Percentiles rank a stretch among this genome's conserved stretches.
Evolutionary conservation across 768 basidiomycete species (phyloP).

Genomic region (Sarcodon aspratus): DNA sequence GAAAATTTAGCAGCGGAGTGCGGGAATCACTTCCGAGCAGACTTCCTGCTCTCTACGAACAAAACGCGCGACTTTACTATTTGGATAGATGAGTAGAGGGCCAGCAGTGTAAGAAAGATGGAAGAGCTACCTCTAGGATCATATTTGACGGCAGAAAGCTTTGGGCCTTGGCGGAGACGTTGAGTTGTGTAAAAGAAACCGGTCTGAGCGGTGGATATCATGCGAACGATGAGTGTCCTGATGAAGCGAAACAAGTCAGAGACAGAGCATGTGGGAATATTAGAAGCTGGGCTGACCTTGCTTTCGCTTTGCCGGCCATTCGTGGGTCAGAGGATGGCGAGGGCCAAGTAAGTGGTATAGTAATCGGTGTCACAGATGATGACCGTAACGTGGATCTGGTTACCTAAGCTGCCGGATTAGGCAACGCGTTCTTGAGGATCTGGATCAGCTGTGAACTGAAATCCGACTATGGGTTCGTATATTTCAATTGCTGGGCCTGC

Average conservation of each 20-base stretch:
- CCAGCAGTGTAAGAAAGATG: neutral
- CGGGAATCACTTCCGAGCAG: slow-evolving; percentile 35
- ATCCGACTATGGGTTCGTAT: no score
- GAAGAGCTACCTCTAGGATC: slow-evolving; percentile 65
- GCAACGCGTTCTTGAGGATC: no score
- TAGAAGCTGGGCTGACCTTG: neutral
- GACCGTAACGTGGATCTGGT: no score
- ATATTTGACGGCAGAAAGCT: slow-evolving; percentile 84
- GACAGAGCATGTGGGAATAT: neutral
- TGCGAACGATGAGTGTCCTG: slow-evolving; percentile 77
- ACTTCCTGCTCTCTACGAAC: slow-evolving; percentile 73
- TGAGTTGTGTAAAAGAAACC: slow-evolving; percentile 87
- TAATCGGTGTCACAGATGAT: no score
- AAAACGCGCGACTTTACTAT: slow-evolving; percentile 62
- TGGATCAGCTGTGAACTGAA: no score
- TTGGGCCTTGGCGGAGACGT: slow-evolving; percentile 63
- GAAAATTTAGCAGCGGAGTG: neutral
- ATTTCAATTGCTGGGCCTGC: no score
- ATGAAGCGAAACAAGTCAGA: neutral
- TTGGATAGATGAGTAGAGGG: neutral
- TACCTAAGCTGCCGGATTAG: no score
- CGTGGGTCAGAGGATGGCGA: neutral
- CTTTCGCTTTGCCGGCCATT: neutral
- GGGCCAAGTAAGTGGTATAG: no score
- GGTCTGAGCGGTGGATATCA: slow-evolving; percentile 86